Evolutionary conservation across 176 grass and related monocot species (phyloP).

Genomic region (Ampelocalamus luodianensis): DNA sequence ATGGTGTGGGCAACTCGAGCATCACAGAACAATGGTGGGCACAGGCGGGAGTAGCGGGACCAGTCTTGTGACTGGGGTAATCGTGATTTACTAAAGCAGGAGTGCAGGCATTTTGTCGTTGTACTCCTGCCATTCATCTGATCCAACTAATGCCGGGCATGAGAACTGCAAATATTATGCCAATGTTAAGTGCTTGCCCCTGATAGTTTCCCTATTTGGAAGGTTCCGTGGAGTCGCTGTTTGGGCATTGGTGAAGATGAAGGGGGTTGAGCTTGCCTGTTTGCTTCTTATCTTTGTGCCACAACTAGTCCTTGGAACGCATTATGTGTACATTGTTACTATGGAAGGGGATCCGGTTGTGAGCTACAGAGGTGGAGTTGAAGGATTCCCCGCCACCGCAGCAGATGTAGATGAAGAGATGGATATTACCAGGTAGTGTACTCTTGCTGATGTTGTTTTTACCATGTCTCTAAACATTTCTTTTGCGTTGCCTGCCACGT

Average conservation of each 20-base stretch:
- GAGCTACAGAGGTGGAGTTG: slow-evolving; percentile 69
- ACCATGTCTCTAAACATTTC: not conserved
- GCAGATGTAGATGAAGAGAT: slow-evolving; percentile 73
- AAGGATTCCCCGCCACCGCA: slow-evolving; percentile 77
- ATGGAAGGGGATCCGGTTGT: slow-evolving; percentile 90
- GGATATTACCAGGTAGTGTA: slow-evolving; percentile 72
- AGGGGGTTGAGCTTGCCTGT: slow-evolving; percentile 44
- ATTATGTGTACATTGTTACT: slow-evolving; percentile 93
- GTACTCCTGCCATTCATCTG: not conserved
- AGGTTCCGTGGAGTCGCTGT: not conserved
- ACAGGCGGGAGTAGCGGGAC: slow-evolving; percentile 23
- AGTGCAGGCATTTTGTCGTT: slow-evolving; percentile 1
- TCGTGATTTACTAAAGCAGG: not conserved
- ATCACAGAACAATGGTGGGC: slow-evolving; percentile 18
- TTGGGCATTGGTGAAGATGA: slow-evolving; percentile 49
- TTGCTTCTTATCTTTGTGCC: slow-evolving; percentile 60
- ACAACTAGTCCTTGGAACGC: slow-evolving; percentile 56
- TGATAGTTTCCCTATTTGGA: slow-evolving; percentile 28
- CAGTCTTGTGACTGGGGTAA: not conserved
- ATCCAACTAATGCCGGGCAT: not conserved
- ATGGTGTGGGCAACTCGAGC: slow-evolving; percentile 34
- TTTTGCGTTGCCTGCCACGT: slow-evolving; percentile 1
- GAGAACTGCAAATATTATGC: slow-evolving; percentile 3
- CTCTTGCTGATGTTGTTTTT: slow-evolving; percentile 1
- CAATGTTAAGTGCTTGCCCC: not conserved